Evolutionary conservation across 2,329 filamentous ascomycete genomes (phyloP).

Genomic region (Beauveria australis): DNA sequence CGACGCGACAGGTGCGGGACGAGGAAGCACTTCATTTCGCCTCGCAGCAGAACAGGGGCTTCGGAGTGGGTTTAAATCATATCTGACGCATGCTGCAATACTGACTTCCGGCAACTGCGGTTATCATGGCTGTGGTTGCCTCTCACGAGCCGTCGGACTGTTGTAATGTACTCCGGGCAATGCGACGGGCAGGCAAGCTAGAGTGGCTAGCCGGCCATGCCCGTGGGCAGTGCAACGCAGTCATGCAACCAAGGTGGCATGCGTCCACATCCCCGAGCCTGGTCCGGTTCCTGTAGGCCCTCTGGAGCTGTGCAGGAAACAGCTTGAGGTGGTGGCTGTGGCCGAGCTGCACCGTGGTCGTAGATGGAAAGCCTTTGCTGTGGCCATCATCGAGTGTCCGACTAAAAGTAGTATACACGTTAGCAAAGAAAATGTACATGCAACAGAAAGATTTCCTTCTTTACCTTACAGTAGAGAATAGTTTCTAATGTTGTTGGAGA

Average conservation of each 20-base stretch:
- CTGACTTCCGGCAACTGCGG: not conserved
- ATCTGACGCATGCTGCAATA: not conserved
- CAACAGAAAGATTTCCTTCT: not conserved
- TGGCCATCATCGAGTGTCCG: not conserved
- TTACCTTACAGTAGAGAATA: not conserved
- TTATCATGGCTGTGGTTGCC: not conserved
- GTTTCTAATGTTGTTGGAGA: not conserved
- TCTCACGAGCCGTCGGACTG: not conserved
- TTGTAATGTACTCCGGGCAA: not conserved
- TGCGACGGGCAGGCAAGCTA: not conserved
- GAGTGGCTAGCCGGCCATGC: not conserved
- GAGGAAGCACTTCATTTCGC: not conserved
- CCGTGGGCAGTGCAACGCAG: not conserved
- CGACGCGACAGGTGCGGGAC: not conserved
- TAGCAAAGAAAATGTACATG: not conserved
- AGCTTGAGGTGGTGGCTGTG: not conserved
- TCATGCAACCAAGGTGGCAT: not conserved
- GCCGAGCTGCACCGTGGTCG: not conserved
- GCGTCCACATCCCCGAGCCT: not conserved
- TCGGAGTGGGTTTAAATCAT: not conserved
- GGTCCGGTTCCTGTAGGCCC: not conserved
- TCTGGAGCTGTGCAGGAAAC: not conserved
- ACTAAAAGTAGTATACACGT: not conserved
- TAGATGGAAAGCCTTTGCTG: not conserved
- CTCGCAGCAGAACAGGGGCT: not conserved